Percentiles rank a stretch among this genome's conserved stretches.
phyloP scores from a whole-genome alignment of 2,329 filamentous ascomycete genomes.

The Bimuria novae-zelandiae region DNA sequence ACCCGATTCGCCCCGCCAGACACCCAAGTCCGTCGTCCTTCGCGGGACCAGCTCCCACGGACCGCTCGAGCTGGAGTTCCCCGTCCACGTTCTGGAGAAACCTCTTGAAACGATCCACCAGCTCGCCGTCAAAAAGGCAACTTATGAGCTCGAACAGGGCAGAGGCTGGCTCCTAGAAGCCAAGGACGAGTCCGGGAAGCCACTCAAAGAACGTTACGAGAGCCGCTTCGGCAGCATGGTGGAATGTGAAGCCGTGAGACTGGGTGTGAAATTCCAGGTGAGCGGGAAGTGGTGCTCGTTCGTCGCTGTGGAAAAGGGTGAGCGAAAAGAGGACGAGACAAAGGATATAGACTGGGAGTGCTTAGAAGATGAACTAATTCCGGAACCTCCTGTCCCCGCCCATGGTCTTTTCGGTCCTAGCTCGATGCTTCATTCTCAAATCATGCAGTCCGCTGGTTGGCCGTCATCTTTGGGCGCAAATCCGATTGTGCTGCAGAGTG shows the following conservation, averaged over 20 bases:
- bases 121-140: conserved; percentile 69
- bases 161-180: conserved; percentile 62
- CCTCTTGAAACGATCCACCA: conserved; percentile 67
- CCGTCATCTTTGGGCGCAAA: too few relatives aligned
- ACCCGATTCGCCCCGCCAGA: conserved; percentile 52
- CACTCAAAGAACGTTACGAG: conserved; percentile 48
- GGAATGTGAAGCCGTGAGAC: conserved; percentile 66
- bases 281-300: conserved; percentile 74
- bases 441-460: too few relatives aligned
- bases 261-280: conserved; percentile 70
- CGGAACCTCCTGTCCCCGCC: neutral
- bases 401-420: too few relatives aligned
- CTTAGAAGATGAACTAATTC: conserved; percentile 17
- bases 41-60: conserved; percentile 62
- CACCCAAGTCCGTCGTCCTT: conserved; percentile 62
- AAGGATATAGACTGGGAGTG: conserved; percentile 27
- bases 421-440: too few relatives aligned
- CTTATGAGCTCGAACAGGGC: conserved; percentile 71
- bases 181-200: conserved; percentile 44
- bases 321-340: conserved; percentile 7
- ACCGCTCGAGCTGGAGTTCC: conserved; percentile 67
- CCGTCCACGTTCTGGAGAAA: conserved; percentile 56
- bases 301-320: conserved; percentile 63
- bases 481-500: too few relatives aligned
- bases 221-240: conserved; percentile 64